Base-by-base conservation (phyloP, 1,284 basidiomycete species). In the Tetrapyrgos nigripes region DNA sequence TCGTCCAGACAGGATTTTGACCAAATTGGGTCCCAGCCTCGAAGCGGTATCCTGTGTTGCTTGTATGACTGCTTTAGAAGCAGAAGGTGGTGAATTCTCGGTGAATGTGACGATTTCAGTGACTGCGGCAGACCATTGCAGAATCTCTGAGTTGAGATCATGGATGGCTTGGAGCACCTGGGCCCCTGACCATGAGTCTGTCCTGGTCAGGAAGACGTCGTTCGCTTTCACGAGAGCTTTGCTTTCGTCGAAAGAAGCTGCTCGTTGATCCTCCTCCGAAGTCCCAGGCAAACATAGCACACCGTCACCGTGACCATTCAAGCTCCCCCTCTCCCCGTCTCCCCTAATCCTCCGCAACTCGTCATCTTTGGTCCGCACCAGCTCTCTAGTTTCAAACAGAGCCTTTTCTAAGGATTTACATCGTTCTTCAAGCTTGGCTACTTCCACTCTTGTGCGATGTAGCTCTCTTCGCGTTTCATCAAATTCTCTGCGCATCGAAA, bases 91-190 rank as follows among this genome's bases (percentile, higher is more conserved):
- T 37, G 74, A 69, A 33, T 75, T 70, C 45, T 68, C 73, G 60
- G 72, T 73, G 62, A 86, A 85, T 3, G 78, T 77, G 60, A 82
- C 84, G 35, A 86, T 77, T 70, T 92, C 89, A 10, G 86, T 85
- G 11, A 87, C 88, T 21, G 86, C 83, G 19, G 89, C 88, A 10
- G 89, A 85, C 61, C 89, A 90, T 63, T 90, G 89, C 21, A 88
- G 80, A 59, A 91, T 88, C 72, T 91, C 89, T 0, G 86, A 84
- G 68, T 92, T 92, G 69, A 92, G 79, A 66, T 92, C 89, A 63
- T 89, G 86, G n/a, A 92, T 83, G 5, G 88, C 84, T 68, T 91
- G 88, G 55, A 91, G 81, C 68, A 91, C 81, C 67, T 91, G 88
- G 1, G 87, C 86, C 21, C 89, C 89, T 2, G 88, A 89, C 87